Base-by-base conservation (phyloP, 768 basidiomycete species). In the Lanmaoa rubissima region DNA sequence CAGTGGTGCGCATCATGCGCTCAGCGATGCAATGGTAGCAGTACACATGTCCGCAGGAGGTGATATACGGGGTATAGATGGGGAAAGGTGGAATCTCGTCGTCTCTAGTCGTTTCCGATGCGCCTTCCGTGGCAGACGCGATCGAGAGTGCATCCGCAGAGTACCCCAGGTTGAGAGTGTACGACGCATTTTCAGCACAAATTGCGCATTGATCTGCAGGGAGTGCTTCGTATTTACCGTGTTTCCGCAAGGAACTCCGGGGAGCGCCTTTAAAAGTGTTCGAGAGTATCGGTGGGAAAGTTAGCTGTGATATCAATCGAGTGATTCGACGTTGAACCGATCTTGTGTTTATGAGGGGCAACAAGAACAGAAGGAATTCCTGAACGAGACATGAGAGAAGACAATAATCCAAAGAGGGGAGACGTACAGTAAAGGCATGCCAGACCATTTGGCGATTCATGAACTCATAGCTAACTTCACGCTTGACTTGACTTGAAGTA, bases 401-500 rank as follows among this genome's bases (percentile, higher is more conserved):
- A 24, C 34, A 4, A 34, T 34, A 35, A 32, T 21, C 16, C 46
- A 35, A 41, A 48, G 42, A 21, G 36, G 24, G 26, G 21, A 26
- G 35, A 49, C 91, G 53, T 67, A 96, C 96, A 8, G 97, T 98
- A 71, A 98, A 96, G 0, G 94, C 92, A 68, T 95, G 92, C 97
- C 97, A 99, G 53, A 99, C 97, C 82, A 99, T 91, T 72, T 98
- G 96, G 62, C 97, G 90, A 65, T 98, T 98, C 92, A 98, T 96
- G 66, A 94, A 98, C 67, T 98, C 97, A 73, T 97, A 99, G 66
- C 92, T 96, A 49, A 98, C 90, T 63, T 95, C 88, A 17, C 90
- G 84, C 58, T 83, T 85, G 36, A 86, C 79, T 35, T 87, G 80
- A 41, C 79, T 75, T 34, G 85, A 82, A 0, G 89, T 79, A 4